Conservation (phyloP, 805 yeast genomes). For the Candida methanosorbosa region DNA sequence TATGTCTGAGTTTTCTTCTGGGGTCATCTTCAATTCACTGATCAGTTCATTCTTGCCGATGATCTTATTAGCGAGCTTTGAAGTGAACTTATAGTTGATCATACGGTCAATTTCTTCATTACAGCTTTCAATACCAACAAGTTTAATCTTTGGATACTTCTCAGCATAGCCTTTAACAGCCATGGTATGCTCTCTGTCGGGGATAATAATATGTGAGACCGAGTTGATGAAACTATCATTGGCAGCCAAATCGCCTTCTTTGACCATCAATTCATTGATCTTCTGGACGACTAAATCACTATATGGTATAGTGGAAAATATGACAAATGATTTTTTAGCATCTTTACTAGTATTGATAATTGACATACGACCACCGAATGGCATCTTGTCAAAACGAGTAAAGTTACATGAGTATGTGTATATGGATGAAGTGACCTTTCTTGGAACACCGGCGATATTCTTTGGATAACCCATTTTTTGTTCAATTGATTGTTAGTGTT, state of each 20-base stretch:
- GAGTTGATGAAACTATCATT: constrained; percentile 25
- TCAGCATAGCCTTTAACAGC: constrained; percentile 46
- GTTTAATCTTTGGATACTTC: constrained; percentile 38
- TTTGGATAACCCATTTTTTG: constrained; percentile 30
- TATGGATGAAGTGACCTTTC: constrained; percentile 22
- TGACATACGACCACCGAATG: constrained; percentile 32
- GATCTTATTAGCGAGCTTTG: constrained; percentile 26
- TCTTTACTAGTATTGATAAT: constrained; percentile 20
- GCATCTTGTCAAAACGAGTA: constrained; percentile 17
- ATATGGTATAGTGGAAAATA: constrained; percentile 55
- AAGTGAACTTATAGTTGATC: constrained; percentile 33
- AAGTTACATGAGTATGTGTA: constrained; percentile 28
- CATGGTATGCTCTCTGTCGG: constrained; percentile 59
- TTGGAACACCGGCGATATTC: constrained; percentile 30
- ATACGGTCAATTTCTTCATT: constrained; percentile 24
- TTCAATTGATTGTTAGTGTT: not conserved
- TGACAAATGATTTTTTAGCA: constrained; percentile 25
- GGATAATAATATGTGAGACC: constrained; percentile 45
- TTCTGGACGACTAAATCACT: constrained; percentile 35
- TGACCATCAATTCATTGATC: constrained; percentile 19
- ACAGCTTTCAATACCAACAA: constrained; percentile 44
- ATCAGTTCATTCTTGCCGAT: constrained; percentile 20
- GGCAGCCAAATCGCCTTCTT: constrained; percentile 19
- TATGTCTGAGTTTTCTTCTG: constrained; percentile 13
- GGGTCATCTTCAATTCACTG: constrained; percentile 27